A percentile compares a stretch with the other conserved stretches of the same genome.
Evolutionary conservation across 2,329 filamentous ascomycete genomes (phyloP).

Genomic region (Beauveria sp.): DNA sequence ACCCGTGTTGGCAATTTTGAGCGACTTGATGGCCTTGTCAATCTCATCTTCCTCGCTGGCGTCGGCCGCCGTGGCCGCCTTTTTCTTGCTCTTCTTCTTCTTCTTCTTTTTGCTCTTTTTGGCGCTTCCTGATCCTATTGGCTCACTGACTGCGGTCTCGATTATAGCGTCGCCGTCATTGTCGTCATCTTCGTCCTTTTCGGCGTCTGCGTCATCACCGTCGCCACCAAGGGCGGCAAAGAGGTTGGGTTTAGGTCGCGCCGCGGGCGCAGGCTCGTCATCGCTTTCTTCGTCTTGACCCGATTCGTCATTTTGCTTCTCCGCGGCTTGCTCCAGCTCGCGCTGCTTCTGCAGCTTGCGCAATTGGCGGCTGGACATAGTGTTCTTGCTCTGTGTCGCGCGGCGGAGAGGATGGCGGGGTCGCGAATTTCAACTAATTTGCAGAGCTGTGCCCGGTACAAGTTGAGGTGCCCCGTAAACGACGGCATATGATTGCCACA

Average conservation of each 20-base stretch:
- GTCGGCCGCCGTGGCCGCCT: slow-evolving; percentile 17
- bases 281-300: slow-evolving; percentile 24
- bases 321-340: slow-evolving; percentile 29
- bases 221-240: slow-evolving; percentile 46
- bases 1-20: slow-evolving; percentile 29
- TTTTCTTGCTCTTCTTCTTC: slow-evolving; percentile 30
- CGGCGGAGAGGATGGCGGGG: slow-evolving; percentile 4
- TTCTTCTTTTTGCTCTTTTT: slow-evolving; percentile 30
- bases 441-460: background rate
- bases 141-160: slow-evolving; percentile 26
- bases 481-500: too few species aligned
- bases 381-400: slow-evolving; percentile 12
- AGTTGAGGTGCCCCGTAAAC: too few species aligned
- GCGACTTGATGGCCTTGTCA: slow-evolving; percentile 43
- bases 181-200: slow-evolving; percentile 25
- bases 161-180: slow-evolving; percentile 12
- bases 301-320: slow-evolving; percentile 12
- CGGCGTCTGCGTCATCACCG: slow-evolving; percentile 32
- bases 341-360: slow-evolving; percentile 45
- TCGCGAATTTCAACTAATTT: background rate
- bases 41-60: slow-evolving; percentile 42
- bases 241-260: slow-evolving; percentile 31
- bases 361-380: slow-evolving; percentile 45
- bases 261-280: slow-evolving; percentile 25
- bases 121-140: slow-evolving; percentile 8